These are phyloP conservation scores for Tricholoma furcatifolium DNA, from an alignment of 768 basidiomycete species.

Conservation along the genomic window DNA sequence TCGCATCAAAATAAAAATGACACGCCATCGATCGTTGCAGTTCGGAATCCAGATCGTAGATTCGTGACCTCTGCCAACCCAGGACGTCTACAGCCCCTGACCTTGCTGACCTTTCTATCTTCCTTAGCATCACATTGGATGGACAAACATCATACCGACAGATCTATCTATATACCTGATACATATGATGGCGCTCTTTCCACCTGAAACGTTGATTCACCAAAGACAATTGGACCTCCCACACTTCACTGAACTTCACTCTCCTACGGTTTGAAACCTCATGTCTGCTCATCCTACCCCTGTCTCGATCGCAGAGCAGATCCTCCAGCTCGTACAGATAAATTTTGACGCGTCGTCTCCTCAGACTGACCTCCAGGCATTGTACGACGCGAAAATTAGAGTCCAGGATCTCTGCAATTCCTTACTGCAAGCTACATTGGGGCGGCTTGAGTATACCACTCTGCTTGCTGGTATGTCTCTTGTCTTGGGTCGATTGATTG, in stretches of 20 bases:
- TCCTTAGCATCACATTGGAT: too few species aligned
- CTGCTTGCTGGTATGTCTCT: constrained; percentile 9
- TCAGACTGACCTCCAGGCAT: constrained; percentile 6
- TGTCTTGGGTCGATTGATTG: not conserved
- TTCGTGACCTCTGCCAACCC: too few species aligned
- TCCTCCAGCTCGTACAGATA: constrained; percentile 8
- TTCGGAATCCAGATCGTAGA: too few species aligned
- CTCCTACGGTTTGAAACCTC: not conserved
- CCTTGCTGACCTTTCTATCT: not conserved
- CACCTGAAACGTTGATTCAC: too few species aligned
- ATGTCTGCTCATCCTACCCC: not conserved
- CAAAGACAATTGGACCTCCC: too few species aligned
- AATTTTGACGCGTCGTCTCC: constrained; percentile 2
- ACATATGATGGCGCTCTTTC: too few species aligned
- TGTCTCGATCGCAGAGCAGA: constrained; percentile 10
- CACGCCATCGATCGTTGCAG: too few species aligned
- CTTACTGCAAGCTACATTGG: constrained; percentile 6
- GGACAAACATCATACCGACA: too few species aligned
- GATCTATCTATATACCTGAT: too few species aligned
- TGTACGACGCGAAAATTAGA: constrained; percentile 11
- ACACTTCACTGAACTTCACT: not conserved
- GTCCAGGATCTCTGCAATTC: constrained; percentile 9
- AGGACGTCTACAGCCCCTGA: too few species aligned
- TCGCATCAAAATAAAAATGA: too few species aligned
- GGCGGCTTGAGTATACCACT: constrained; percentile 11